Percentiles rank a stretch among this genome's conserved stretches.
phyloP scores from a whole-genome alignment of 2,329 filamentous ascomycete genomes.

The Talaromyces verruculosus region DNA sequence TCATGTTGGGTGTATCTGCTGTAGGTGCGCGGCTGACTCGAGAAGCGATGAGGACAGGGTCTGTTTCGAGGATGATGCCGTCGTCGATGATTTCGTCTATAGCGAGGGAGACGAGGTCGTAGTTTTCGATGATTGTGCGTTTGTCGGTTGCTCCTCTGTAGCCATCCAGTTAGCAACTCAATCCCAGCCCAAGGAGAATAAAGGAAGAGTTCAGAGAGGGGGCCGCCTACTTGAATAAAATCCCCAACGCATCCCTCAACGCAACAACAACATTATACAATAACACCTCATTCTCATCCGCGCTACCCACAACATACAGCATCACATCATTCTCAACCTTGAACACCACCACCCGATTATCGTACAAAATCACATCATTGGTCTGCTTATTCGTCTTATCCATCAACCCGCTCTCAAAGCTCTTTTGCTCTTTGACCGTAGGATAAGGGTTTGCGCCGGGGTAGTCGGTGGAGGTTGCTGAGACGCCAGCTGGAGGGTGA shows the following conservation, averaged over 20 bases:
- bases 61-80: constrained; percentile 95
- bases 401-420: constrained; percentile 92
- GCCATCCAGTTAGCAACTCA: constrained; percentile 22
- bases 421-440: constrained; percentile 88
- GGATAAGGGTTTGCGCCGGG: constrained; percentile 75
- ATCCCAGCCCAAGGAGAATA: neutral
- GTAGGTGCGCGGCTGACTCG: constrained; percentile 88
- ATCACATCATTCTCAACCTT: constrained; percentile 98
- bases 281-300: constrained; percentile 95
- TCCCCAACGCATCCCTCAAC: constrained; percentile 83
- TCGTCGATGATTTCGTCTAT: constrained; percentile 96
- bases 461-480: constrained; percentile 58
- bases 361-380: constrained; percentile 94
- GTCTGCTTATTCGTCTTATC: constrained; percentile 96
- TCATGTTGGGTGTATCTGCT: constrained; percentile 82
- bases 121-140: constrained; percentile 97
- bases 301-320: constrained; percentile 86
- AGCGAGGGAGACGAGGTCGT: constrained; percentile 88
- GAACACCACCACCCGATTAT: constrained; percentile 94
- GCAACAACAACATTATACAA: constrained; percentile 92
- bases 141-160: constrained; percentile 90
- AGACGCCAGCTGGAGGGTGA: constrained; percentile 61
- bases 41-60: constrained; percentile 89
- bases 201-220: neutral
- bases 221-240: constrained; percentile 91